Conservation (phyloP, 306 rosid species). For the Leucaena leucocephala region DNA sequence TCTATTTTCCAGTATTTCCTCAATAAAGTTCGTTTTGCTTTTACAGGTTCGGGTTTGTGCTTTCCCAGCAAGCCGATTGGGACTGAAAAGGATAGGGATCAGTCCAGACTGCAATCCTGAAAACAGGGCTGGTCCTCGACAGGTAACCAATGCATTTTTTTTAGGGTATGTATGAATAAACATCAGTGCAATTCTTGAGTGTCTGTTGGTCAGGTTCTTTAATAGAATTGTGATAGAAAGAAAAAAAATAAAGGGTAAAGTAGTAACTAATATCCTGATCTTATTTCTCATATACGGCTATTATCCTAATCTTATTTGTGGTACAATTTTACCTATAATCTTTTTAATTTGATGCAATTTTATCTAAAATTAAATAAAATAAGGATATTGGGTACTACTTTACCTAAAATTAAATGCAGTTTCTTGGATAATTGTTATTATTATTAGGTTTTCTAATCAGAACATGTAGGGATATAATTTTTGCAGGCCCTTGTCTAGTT, state of each 20-base stretch:
- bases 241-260: no score
- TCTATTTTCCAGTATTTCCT: slow-evolving; percentile 9
- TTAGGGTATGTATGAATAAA: neutral
- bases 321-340: no score
- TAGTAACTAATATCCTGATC: no score
- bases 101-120: slow-evolving; percentile 61
- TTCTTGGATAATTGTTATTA: neutral
- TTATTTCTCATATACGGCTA: no score
- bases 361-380: no score
- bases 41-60: slow-evolving; percentile 19
- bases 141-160: slow-evolving; percentile 35
- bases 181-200: neutral
- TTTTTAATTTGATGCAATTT: no score
- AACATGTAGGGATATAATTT: neutral
- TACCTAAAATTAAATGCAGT: neutral
- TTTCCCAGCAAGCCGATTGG: slow-evolving; percentile 15
- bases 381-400: no score
- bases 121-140: slow-evolving; percentile 36
- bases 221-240: neutral
- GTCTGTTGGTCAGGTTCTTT: neutral
- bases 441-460: neutral
- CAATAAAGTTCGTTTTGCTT: neutral
- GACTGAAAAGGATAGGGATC: slow-evolving; percentile 48
- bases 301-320: no score
- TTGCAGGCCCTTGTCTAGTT: neutral